Base-by-base conservation (phyloP, 495 filamentous ascomycete species). In the Astrocystis sublimbata region DNA sequence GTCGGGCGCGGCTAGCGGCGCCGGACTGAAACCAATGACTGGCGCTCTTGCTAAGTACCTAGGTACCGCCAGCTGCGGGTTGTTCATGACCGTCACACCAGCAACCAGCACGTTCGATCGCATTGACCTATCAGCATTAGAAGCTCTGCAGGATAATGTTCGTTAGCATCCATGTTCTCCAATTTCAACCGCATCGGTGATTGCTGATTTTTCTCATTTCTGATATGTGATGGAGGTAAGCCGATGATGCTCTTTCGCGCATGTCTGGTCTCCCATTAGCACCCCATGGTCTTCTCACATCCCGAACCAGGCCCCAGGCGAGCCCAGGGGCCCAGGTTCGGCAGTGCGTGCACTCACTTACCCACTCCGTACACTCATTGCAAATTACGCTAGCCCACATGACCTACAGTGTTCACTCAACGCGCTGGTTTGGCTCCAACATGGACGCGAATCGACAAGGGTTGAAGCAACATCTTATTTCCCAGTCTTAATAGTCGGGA, bases 1-100 rank as follows among this genome's bases (percentile, higher is more conserved):
- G 65, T 62, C 28, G 5, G 49, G 59, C 49, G 65, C 63, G 65
- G 64, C 61, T 60, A n/a, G 43, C 57, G 54, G 52, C 50, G 61
- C n/a, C 43, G 30, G 43, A 21, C n/a, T 10, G n/a, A n/a, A n/a
- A n/a, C 56, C 56, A 59, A 59, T 59, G 56, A 50, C 5, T 19
- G 5, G 17, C 35, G 30, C 49, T 31, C 28, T 36, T 43, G 38
- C n/a, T n/a, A n/a, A 24, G 28, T 45, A 19, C 54, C 33, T 52
- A 28, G 28, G 35, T 52, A 28, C 49, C 49, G 49, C 49, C 2
- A 52, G 28, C 49, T 52, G 49, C 49, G 35, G 24, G 49, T 52
- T 23, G 17, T 8, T 19, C 28, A 23, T 19, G 30, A 52, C 49
- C 17, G 33, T 51, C 47, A 51, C 47, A 52, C 30, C 5, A 35